Evolutionary conservation across 2,329 filamentous ascomycete genomes (phyloP).

Genomic region (Sclerotinia spermophila): DNA sequence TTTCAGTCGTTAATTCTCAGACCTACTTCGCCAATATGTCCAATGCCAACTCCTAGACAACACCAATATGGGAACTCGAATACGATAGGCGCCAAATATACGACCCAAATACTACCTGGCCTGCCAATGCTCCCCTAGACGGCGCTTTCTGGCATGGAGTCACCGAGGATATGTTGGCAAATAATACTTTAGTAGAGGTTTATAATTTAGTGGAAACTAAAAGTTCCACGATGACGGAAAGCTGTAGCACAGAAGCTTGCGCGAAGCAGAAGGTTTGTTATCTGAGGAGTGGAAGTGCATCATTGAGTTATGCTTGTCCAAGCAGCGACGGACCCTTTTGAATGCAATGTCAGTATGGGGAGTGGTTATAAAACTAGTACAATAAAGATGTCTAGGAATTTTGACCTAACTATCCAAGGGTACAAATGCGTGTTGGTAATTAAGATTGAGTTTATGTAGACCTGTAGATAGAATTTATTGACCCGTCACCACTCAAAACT

Average conservation of each 20-base stretch:
- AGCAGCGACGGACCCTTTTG: background rate
- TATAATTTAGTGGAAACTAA: slow-evolving; percentile 35
- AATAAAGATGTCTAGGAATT: background rate
- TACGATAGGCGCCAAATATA: slow-evolving; percentile 33
- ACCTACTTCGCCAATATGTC: slow-evolving; percentile 35
- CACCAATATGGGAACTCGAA: slow-evolving; percentile 35
- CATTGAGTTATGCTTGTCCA: slow-evolving; percentile 26
- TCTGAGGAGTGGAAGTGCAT: slow-evolving; percentile 31
- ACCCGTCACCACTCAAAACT: background rate
- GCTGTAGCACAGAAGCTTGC: slow-evolving; percentile 26
- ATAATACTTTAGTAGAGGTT: slow-evolving; percentile 28
- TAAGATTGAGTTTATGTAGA: background rate
- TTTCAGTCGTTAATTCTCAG: slow-evolving; percentile 33
- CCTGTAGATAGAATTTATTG: background rate
- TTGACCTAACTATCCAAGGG: background rate
- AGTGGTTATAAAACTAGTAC: background rate
- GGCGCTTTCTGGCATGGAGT: slow-evolving; percentile 35
- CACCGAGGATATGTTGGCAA: slow-evolving; percentile 31
- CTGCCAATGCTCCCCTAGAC: slow-evolving; percentile 30
- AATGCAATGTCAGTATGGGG: background rate
- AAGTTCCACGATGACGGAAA: slow-evolving; percentile 23
- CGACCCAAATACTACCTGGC: slow-evolving; percentile 26
- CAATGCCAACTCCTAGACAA: slow-evolving; percentile 29
- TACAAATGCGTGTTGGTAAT: background rate
- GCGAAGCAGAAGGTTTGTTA: slow-evolving; percentile 35